Base-by-base conservation (phyloP, 768 basidiomycete genomes). In the Trametes maxima region DNA sequence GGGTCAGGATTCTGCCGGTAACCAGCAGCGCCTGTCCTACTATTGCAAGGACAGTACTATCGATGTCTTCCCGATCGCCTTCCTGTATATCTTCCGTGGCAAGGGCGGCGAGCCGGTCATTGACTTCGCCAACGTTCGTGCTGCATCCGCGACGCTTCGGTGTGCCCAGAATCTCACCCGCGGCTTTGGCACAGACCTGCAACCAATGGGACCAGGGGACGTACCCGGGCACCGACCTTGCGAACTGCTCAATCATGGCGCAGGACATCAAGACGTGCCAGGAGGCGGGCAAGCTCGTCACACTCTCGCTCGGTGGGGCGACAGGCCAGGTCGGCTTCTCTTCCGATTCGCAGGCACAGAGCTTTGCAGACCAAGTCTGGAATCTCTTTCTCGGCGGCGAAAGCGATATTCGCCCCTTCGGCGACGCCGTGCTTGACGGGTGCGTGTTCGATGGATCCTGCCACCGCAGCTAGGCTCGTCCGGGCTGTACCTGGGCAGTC, bases 371-470 rank as follows among this genome's bases (percentile, higher is more conserved):
- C 56, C 83, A 82, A 0, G 82, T 91, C 52, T 90, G 89, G 89
- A 76, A 88, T 67, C 57, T 87, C 51, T 90, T 90, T 72, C 75
- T 91, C 25, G 89, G 88, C 10, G 87, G 88, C 33, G 76, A 75
- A 0, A 83, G 81, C 59, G 68, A 69, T 37, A 88, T 82, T n/a
- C 80, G 89, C 60, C 89, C 89, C 0, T 92, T 92, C 64, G 89
- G 89, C 25, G 73, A 67, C 58, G 90, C 88, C 2, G 78, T 89
- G 55, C 76, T 91, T 25, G 89, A 91, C 65, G 89, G 89, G 88
- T 89, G 46, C n/a, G 70, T 65, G 37, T 33, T 16, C 52, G n/a
- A 11, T 19, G 13, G 6, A 11, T 33, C 13, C 14, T 17, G 16
- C 35, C 16, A 17, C 43, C 28, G 33, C 52, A 25, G 39, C 39